A percentile compares a stretch with the other conserved stretches of the same genome.
These are phyloP conservation scores for Podospora tetraspora DNA, from an alignment of 495 filamentous ascomycete species.

Conservation along the genomic window DNA sequence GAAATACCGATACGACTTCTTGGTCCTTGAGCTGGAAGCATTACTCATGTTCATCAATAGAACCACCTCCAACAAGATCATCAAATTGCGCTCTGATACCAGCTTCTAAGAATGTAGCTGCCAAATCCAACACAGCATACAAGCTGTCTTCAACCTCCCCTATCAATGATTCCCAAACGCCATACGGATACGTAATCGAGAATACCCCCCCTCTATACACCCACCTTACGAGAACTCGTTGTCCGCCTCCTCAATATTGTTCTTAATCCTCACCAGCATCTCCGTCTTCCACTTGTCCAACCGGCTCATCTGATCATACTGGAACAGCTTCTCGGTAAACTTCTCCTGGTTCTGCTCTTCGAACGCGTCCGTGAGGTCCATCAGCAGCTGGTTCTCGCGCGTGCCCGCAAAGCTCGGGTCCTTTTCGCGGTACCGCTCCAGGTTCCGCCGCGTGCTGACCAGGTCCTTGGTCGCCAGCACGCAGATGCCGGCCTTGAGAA, in stretches of 20 bases:
- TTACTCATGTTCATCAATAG: neutral
- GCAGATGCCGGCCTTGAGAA: conserved; percentile 84
- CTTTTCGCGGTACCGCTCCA: conserved; percentile 76
- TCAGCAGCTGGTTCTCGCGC: conserved; percentile 72
- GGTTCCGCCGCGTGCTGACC: conserved; percentile 66
- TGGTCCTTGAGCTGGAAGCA: neutral
- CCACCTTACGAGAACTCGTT: conserved; percentile 44
- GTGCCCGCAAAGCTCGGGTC: conserved; percentile 69
- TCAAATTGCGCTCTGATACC: neutral
- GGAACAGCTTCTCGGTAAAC: conserved; percentile 80
- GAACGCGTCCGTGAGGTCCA: conserved; percentile 65
- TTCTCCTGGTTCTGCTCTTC: conserved; percentile 68
- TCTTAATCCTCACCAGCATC: conserved; percentile 75
- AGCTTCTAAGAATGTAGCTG: neutral
- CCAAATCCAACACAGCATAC: neutral
- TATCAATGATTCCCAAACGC: conserved; percentile 20
- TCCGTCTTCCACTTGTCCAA: conserved; percentile 95
- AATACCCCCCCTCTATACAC: neutral
- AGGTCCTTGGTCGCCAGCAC: conserved; percentile 70
- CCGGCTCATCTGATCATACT: conserved; percentile 83
- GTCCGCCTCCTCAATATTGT: conserved; percentile 69
- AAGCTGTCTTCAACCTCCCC: neutral
- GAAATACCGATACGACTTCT: neutral
- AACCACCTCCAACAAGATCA: neutral
- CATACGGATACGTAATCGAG: conserved; percentile 1